phyloP scores from a whole-genome alignment of 2,329 filamentous ascomycete species.

The Thielaviopsis populi region DNA sequence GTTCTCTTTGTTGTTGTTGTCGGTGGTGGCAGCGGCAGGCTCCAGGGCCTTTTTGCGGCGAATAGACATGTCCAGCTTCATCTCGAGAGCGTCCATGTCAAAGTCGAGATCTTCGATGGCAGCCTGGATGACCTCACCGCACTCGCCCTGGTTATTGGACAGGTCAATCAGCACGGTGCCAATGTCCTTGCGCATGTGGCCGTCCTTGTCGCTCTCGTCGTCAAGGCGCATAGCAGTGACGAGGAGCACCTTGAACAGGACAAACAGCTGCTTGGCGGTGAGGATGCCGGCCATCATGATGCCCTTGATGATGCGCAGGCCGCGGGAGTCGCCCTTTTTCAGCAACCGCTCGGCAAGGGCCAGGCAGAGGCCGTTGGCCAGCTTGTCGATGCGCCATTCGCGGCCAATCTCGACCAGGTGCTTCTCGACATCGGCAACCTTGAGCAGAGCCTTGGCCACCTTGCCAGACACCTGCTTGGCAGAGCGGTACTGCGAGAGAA shows the following conservation, averaged over 20 bases:
- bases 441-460: slow-evolving; percentile 54
- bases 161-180: slow-evolving; percentile 52
- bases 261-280: slow-evolving; percentile 45
- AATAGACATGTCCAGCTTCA: slow-evolving; percentile 57
- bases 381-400: slow-evolving; percentile 52
- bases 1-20: slow-evolving; percentile 33
- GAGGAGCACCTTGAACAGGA: slow-evolving; percentile 51
- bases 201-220: slow-evolving; percentile 38
- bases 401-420: slow-evolving; percentile 46
- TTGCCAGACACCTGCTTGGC: slow-evolving; percentile 52
- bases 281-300: slow-evolving; percentile 46
- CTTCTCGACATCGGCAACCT: slow-evolving; percentile 43
- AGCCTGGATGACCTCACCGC: slow-evolving; percentile 49
- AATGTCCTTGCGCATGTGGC: slow-evolving; percentile 45
- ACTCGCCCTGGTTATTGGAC: slow-evolving; percentile 41
- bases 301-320: slow-evolving; percentile 44
- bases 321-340: slow-evolving; percentile 42
- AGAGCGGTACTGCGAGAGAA: slow-evolving; percentile 67
- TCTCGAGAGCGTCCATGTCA: slow-evolving; percentile 60
- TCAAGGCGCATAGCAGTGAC: slow-evolving; percentile 43
- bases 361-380: slow-evolving; percentile 57
- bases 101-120: slow-evolving; percentile 52
- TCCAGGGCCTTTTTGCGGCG: slow-evolving; percentile 40
- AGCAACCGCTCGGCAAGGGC: slow-evolving; percentile 46
- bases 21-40: slow-evolving; percentile 32